Percentiles rank a stretch among this genome's conserved stretches.
Conservation (phyloP, 2,329 filamentous ascomycete species). For the Metarhizium guizhouense region DNA sequence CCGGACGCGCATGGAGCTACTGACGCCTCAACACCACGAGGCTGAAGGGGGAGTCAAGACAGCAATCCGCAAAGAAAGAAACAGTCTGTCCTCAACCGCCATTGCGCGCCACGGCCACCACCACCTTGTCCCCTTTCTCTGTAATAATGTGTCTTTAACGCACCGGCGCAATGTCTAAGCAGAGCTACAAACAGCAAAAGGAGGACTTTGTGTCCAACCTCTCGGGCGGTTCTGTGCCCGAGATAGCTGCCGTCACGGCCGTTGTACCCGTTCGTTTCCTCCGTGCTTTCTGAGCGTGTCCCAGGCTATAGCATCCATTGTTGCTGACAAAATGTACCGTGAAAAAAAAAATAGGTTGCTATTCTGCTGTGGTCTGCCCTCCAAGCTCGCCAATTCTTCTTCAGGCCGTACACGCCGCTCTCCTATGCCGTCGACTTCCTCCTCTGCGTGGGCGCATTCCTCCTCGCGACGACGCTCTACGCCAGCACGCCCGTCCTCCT, state of each 20-base stretch:
- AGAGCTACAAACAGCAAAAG: constrained; percentile 81
- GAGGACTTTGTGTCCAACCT: constrained; percentile 93
- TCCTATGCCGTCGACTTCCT: constrained; percentile 73
- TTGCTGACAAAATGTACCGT: neutral
- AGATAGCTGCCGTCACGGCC: constrained; percentile 80
- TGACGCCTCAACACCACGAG: too few species aligned
- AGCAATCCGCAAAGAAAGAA: too few species aligned
- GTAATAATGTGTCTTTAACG: neutral
- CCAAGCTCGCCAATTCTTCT: constrained; percentile 76
- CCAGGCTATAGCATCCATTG: neutral
- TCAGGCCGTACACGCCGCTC: constrained; percentile 62
- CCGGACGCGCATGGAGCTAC: too few species aligned
- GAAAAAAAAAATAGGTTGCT: constrained; percentile 50
- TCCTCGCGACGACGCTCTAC: constrained; percentile 84
- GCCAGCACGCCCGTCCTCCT: constrained; percentile 65
- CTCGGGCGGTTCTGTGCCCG: constrained; percentile 69
- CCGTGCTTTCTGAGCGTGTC: neutral
- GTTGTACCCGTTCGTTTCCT: constrained; percentile 62
- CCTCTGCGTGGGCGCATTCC: constrained; percentile 72
- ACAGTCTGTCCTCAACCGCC: neutral
- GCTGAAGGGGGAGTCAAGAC: too few species aligned
- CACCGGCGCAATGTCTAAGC: constrained; percentile 24
- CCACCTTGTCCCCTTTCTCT: neutral
- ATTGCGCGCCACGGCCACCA: neutral
- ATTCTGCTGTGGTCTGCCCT: constrained; percentile 82